Evolutionary conservation across 2,329 filamentous ascomycete species (phyloP), one percentile per base, ranked within the genome.

Genomic region (Colletotrichum melonis): DNA sequence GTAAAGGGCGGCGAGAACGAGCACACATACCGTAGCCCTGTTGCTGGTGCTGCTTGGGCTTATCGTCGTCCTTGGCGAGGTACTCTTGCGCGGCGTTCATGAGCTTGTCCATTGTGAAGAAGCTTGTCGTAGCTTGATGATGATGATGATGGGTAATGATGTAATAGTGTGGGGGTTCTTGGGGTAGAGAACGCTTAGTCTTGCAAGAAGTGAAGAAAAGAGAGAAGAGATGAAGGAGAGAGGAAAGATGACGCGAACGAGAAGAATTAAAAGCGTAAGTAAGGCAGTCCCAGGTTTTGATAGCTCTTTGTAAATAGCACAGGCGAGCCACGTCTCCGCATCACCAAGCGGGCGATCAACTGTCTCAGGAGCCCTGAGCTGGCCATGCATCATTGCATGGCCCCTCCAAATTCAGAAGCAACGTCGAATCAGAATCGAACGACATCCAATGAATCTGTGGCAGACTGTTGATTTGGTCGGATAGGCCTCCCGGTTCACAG

Each of bases 31-130:
- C 67, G 28, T 64, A 49, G 63, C 67, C 54, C 59, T 74, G 69
- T 26, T 72, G 69, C 56, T 56, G 56, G 4, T 79, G 77, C 58
- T 67, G 76, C 67, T 79, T 78, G 46, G 77, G 67, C 71, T 80
- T 78, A 63, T 78, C 72, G 74, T 81, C 76, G 54, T 79, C 77
- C 62, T 80, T 73, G 69, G 52, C 56, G 8, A 84, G 80, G 28
- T 80, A 82, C 52, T 83, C 80, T 77, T 82, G 83, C 67, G 82
- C 69, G 58, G 30, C 49, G 76, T 75, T 82, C 75, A 85, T 72
- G 72, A 85, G 71, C 68, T 81, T 82, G 55, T 85, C 82, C 84
- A 85, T 85, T 63, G 24, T 73, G 52, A 32, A 22, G 9, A 38
- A 16, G 24, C 46, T 7, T 38, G 35, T 24, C 42, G 19, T n/a